phyloP scores from a whole-genome alignment of 2,329 filamentous ascomycete genomes.

The Claviceps digitariae region DNA sequence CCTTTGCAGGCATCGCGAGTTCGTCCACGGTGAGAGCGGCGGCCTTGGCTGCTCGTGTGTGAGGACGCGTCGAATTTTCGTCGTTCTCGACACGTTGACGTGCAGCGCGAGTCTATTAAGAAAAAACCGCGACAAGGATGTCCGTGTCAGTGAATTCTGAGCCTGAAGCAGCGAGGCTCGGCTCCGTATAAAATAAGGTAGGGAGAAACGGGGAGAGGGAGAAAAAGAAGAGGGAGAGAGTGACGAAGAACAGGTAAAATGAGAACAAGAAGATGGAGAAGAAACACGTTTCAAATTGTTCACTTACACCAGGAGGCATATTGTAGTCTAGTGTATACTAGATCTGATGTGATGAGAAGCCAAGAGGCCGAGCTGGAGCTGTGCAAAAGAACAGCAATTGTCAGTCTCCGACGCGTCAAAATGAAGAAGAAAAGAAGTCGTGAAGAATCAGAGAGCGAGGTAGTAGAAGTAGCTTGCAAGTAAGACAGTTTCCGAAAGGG shows the following conservation, averaged over 20 bases:
- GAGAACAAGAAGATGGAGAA: not conserved
- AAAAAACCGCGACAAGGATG: not conserved
- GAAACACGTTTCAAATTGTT: not conserved
- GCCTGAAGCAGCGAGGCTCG: not conserved
- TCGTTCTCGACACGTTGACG: slow-evolving; percentile 82
- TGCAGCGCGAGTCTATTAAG: slow-evolving; percentile 56
- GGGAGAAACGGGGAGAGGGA: not conserved
- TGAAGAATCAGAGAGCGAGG: slow-evolving; percentile 2
- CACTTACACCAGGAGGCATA: slow-evolving; percentile 23
- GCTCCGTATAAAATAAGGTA: not conserved
- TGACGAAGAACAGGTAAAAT: too few relatives aligned
- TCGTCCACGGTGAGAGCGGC: slow-evolving; percentile 59
- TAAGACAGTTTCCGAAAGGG: slow-evolving; percentile 19
- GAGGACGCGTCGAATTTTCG: slow-evolving; percentile 70
- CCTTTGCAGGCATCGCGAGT: slow-evolving; percentile 40
- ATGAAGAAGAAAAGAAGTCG: slow-evolving; percentile 4
- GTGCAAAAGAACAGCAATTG: slow-evolving; percentile 3
- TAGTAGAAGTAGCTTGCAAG: slow-evolving; percentile 8
- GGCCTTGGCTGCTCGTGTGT: slow-evolving; percentile 89
- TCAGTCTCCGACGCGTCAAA: slow-evolving; percentile 10
- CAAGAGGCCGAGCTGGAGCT: slow-evolving; percentile 8
- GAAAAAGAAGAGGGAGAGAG: not conserved
- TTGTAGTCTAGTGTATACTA: slow-evolving; percentile 14
- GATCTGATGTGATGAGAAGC: slow-evolving; percentile 8
- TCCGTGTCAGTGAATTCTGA: slow-evolving; percentile 6